Conservation (phyloP, 2,329 filamentous ascomycete genomes). For the Lachnellula subtilissima region DNA sequence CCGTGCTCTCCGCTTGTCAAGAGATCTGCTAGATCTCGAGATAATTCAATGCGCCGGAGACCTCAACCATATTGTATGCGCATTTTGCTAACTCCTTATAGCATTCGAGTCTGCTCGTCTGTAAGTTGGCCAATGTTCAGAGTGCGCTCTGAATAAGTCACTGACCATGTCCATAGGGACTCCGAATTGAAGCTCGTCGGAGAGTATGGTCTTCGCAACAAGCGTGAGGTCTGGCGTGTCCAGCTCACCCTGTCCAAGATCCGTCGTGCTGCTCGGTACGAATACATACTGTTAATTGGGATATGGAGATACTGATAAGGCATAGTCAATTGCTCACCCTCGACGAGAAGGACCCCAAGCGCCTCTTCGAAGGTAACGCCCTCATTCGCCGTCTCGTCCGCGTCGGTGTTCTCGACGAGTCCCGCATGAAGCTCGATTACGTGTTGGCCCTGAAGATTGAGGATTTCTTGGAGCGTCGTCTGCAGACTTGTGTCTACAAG, state of each 20-base stretch:
- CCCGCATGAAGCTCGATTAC: constrained; percentile 99
- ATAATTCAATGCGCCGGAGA: not conserved
- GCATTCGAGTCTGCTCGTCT: constrained; percentile 99
- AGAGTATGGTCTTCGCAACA: constrained; percentile 99
- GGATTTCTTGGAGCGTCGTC: constrained; percentile 99
- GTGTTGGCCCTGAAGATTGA: constrained; percentile 98
- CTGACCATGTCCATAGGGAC: constrained; percentile 75
- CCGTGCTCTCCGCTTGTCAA: not conserved
- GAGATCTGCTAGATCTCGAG: not conserved
- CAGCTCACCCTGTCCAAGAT: constrained; percentile 99
- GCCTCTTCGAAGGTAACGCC: constrained; percentile 99
- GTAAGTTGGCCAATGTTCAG: constrained; percentile 99
- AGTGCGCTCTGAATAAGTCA: constrained; percentile 99
- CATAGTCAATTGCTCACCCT: constrained; percentile 96
- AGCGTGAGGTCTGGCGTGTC: constrained; percentile 99
- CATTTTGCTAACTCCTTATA: constrained; percentile 37
- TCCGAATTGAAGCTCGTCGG: constrained; percentile 99
- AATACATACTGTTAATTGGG: not conserved
- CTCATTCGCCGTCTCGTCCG: constrained; percentile 99
- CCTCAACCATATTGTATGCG: not conserved
- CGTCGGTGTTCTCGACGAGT: constrained; percentile 99
- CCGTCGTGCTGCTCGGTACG: constrained; percentile 98
- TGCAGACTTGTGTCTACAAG: constrained; percentile 99
- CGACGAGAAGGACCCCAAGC: constrained; percentile 99
- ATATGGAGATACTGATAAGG: constrained; percentile 10